Evolutionary conservation across 2,329 filamentous ascomycete species (phyloP).

Genomic region (Dactylonectria estremocensis): DNA sequence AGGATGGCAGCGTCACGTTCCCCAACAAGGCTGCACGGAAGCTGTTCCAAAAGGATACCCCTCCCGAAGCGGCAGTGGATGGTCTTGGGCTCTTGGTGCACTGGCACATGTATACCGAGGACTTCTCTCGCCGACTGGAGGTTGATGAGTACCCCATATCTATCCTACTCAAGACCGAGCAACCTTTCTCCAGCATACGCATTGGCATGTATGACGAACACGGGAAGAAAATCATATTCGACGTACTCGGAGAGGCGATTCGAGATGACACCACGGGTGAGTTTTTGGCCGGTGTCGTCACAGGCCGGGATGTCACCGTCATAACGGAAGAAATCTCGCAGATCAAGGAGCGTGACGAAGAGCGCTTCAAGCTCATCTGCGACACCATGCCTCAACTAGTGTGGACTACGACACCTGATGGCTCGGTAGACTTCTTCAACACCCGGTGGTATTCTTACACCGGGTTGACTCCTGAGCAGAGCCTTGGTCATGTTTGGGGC

Average conservation of each 20-base stretch:
- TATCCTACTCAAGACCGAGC: constrained; percentile 73
- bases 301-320: constrained; percentile 80
- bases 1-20: constrained; percentile 81
- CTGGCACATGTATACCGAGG: constrained; percentile 76
- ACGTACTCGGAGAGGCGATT: constrained; percentile 78
- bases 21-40: constrained; percentile 77
- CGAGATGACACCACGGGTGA: constrained; percentile 77
- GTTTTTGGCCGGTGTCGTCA: constrained; percentile 80
- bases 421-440: constrained; percentile 81
- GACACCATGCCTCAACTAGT: constrained; percentile 81
- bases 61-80: constrained; percentile 59
- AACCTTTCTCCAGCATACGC: constrained; percentile 70
- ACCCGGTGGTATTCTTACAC: constrained; percentile 87
- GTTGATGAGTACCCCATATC: constrained; percentile 77
- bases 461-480: constrained; percentile 74
- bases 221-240: constrained; percentile 71
- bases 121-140: constrained; percentile 73
- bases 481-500: constrained; percentile 74
- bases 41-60: constrained; percentile 63
- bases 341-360: constrained; percentile 80
- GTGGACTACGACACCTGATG: constrained; percentile 80
- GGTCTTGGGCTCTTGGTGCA: constrained; percentile 71
- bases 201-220: constrained; percentile 74
- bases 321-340: constrained; percentile 79
- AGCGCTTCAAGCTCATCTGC: constrained; percentile 82